Conservation (phyloP, 148 eudicot genomes). For the Oxyria digyna region DNA sequence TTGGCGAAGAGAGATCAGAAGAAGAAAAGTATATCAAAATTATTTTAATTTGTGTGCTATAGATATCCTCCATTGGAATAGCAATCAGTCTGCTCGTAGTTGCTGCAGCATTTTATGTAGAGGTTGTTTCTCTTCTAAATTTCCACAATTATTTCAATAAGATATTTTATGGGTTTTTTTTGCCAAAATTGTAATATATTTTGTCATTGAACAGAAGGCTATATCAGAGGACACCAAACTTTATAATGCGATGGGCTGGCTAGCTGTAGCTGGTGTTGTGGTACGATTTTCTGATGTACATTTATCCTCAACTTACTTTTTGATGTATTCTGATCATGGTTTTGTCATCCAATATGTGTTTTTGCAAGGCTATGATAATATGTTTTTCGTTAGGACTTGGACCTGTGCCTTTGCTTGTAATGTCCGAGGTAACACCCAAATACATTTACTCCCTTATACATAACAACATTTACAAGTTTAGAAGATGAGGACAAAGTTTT, state of each 20-base stretch:
- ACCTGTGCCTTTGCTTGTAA: conserved; percentile 83
- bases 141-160: too few species aligned
- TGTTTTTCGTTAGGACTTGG: conserved; percentile 73
- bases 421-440: conserved; percentile 79
- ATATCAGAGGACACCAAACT: conserved; percentile 31
- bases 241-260: conserved; percentile 29
- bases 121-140: conserved; percentile 49
- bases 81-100: conserved; percentile 22
- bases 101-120: conserved; percentile 50
- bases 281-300: too few species aligned
- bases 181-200: conserved; percentile 1
- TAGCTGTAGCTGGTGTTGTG: conserved; percentile 66
- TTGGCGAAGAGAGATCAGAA: too few species aligned
- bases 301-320: background rate
- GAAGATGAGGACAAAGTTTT: too few species aligned
- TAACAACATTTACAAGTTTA: background rate
- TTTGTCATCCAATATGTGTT: too few species aligned
- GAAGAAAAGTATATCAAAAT: conserved; percentile 35
- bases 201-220: conserved; percentile 39
- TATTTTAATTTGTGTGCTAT: background rate
- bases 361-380: conserved; percentile 48
- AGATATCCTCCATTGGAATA: conserved; percentile 7
- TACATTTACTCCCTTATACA: too few species aligned
- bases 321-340: too few species aligned
- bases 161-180: background rate